Evolutionary conservation across 1,284 basidiomycete genomes (phyloP).

Genomic region (Inonotus obliquus): DNA sequence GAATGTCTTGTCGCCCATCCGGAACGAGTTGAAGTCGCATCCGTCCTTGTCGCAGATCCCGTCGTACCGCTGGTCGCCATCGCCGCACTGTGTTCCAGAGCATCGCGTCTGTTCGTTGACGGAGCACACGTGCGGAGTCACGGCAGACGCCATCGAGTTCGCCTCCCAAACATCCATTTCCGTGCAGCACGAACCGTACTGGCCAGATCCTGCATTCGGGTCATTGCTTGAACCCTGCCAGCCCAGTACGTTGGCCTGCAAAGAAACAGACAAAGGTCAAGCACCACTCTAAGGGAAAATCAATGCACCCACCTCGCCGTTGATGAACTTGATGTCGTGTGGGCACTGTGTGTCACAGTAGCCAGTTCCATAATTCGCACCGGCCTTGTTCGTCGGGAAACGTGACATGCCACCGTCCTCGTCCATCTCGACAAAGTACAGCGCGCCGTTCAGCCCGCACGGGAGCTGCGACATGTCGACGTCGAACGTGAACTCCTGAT

Average conservation of each 20-base stretch:
- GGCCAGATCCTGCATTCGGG: slow-evolving; percentile 41
- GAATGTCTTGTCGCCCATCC: slow-evolving; percentile 46
- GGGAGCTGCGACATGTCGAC: slow-evolving; percentile 51
- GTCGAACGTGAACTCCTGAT: slow-evolving; percentile 55
- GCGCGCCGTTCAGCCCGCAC: slow-evolving; percentile 44
- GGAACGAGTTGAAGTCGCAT: slow-evolving; percentile 54
- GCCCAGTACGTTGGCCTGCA: slow-evolving; percentile 41
- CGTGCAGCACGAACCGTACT: slow-evolving; percentile 45
- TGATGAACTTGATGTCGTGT: slow-evolving; percentile 33
- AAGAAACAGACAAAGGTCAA: not conserved
- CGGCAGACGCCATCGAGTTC: slow-evolving; percentile 43
- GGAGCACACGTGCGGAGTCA: slow-evolving; percentile 45
- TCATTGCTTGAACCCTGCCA: slow-evolving; percentile 38
- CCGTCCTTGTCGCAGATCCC: slow-evolving; percentile 48
- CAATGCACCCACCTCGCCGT: slow-evolving; percentile 30
- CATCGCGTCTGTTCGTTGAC: slow-evolving; percentile 37
- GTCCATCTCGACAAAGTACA: slow-evolving; percentile 33
- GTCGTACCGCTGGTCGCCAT: slow-evolving; percentile 34
- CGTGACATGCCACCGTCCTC: slow-evolving; percentile 23
- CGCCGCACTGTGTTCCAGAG: slow-evolving; percentile 36
- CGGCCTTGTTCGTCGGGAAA: slow-evolving; percentile 24
- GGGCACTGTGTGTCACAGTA: slow-evolving; percentile 34
- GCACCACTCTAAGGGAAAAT: not conserved
- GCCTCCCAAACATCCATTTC: slow-evolving; percentile 59
- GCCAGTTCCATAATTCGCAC: slow-evolving; percentile 29